Base-by-base conservation (phyloP, 805 yeast genomes). In the Ogataea siamensis region DNA sequence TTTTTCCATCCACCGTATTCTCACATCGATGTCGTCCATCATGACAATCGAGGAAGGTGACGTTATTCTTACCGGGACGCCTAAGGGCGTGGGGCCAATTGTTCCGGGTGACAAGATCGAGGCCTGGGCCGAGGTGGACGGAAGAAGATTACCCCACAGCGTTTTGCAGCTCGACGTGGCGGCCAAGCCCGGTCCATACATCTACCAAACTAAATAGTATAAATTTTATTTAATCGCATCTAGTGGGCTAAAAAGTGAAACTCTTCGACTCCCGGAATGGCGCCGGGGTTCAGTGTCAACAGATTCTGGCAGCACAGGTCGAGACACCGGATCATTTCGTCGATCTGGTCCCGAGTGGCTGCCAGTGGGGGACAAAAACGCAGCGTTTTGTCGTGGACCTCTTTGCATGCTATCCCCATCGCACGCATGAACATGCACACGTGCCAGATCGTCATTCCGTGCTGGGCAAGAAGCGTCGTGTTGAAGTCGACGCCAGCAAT, bases 1-100 rank as follows among this genome's bases (percentile, higher is more conserved):
- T 41, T 88, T 86, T 73, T 83, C 88, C 32, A 79, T 93, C 55
- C 89, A 88, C 54, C 74, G 78, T 51, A 81, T 93, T 45, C 68
- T 93, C 45, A 73, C 84, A 39, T 76, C 83, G 35, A 83, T 89
- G 78, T 83, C 95, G 4, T 64, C 80, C n/a, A 80, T 87, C 52
- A 91, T 91, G 91, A 87, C 97, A 4, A 68, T 93, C 40, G 80
- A 89, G 53, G 80, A 86, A 37, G 96, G 96, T 20, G 99, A 93
- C 56, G 71, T 93, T 46, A 80, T 93, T 42, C 70, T 93, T 35
- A 93, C 99, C 1, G 99, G 99, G 12, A 93, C 99, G 1, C 99
- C 99, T 31, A 87, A 88, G 61, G 99, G 99, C 12, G 99, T 93
- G n/a, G 96, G 98, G 7, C 66, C 73, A 17, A 65, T 89, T 22